Base-by-base conservation (phyloP, 2,329 filamentous ascomycete genomes). In the Plectosphaerella plurivora region DNA sequence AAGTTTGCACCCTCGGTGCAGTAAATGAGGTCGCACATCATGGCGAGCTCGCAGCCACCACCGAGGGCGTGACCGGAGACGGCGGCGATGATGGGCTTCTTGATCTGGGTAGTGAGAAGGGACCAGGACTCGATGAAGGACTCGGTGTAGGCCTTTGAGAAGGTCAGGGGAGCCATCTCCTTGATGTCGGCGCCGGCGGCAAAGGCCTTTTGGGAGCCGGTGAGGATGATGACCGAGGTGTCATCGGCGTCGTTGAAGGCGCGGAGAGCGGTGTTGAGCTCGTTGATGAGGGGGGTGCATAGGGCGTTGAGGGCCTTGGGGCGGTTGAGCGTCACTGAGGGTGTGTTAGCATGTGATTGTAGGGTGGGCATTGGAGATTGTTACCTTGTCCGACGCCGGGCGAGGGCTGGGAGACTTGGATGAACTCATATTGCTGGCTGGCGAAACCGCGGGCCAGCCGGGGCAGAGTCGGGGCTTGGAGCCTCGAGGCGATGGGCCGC, bases 51-150 rank as follows among this genome's bases (percentile, higher is more conserved):
- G 68, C 94, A 99, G 46, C 94, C 94, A 50, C 94, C 94, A 24
- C 94, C 94, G 1, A 99, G 82, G 3, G 94, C 94, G 66, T 97
- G 92, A 16, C 94, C 94, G 10, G 94, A 94, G 3, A 99, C 92
- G 22, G 94, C 94, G 14, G 89, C 89, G 59, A 99, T 92, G 64
- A 97, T 84, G 51, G 94, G 94, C 70, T 95, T 97, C 75, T 96
- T 95, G 68, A 97, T 79, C 56, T 83, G 78, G 18, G 86, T 90
- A 24, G 91, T 88, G 46, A 97, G 82, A 57, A 88, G 80, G 6
- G 91, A 96, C 94, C 94, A 99, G 10, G 85, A 85, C 68, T 96
- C 91, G 71, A 99, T 97, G 71, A 99, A 99, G 66, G 95, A 90
- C 60, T 77, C 84, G 47, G 84, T 88, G 75, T 97, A 97, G 39